Evolutionary conservation across 768 basidiomycete genomes (phyloP).

Genomic region (Boletus insuetus): DNA sequence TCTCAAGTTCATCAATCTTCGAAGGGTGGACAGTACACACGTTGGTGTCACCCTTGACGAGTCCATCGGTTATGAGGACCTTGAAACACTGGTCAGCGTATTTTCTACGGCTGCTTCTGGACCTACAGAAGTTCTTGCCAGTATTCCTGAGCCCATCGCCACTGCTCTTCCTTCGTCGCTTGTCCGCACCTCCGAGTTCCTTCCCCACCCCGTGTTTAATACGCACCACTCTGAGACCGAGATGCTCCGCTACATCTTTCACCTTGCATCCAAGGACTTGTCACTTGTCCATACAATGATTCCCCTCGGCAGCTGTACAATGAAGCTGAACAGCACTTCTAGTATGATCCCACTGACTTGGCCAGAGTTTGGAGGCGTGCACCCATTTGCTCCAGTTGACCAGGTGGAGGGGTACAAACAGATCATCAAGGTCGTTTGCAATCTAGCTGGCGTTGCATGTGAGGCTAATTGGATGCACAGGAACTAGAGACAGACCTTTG

Average conservation of each 20-base stretch:
- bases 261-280: slow-evolving; percentile 92
- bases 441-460: not conserved
- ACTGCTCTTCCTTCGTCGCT: slow-evolving; percentile 52
- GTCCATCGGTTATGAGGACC: slow-evolving; percentile 72
- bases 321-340: slow-evolving; percentile 98
- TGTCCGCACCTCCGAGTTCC: slow-evolving; percentile 62
- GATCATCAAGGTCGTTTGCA: slow-evolving; percentile 63
- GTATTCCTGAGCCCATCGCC: slow-evolving; percentile 42
- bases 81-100: slow-evolving; percentile 75
- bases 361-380: slow-evolving; percentile 87
- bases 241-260: slow-evolving; percentile 95
- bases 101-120: slow-evolving; percentile 68
- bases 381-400: slow-evolving; percentile 89
- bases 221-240: slow-evolving; percentile 97
- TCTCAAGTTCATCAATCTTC: slow-evolving; percentile 76
- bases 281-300: slow-evolving; percentile 97
- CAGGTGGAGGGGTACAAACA: slow-evolving; percentile 86
- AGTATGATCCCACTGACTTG: slow-evolving; percentile 97
- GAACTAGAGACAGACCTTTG: slow-evolving; percentile 91
- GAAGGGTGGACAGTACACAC: slow-evolving; percentile 64
- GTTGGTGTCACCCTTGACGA: slow-evolving; percentile 95
- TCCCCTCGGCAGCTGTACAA: slow-evolving; percentile 91
- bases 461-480: slow-evolving; percentile 36
- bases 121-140: slow-evolving; percentile 43
- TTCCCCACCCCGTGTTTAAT: slow-evolving; percentile 92